Evolutionary conservation across 495 filamentous ascomycete species (phyloP).

Genomic region (Beverwykella pulmonaria): DNA sequence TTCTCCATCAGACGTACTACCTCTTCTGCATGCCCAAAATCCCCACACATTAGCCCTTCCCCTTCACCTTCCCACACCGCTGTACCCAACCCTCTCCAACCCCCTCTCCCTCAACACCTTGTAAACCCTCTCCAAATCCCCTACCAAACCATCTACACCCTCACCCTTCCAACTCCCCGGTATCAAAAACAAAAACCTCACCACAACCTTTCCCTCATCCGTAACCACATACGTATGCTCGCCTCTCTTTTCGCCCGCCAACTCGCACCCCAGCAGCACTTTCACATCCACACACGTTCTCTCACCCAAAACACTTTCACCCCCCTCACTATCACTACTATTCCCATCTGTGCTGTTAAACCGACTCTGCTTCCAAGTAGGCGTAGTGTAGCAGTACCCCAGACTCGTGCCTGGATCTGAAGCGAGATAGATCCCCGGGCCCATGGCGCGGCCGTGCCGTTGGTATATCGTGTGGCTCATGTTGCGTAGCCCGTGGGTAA

Average conservation of each 20-base stretch:
- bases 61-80: too few relatives aligned
- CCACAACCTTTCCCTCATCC: constrained; percentile 21
- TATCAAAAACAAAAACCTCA: constrained; percentile 19
- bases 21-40: too few relatives aligned
- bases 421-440: constrained; percentile 22
- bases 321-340: neutral
- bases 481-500: constrained; percentile 11
- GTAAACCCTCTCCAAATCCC: constrained; percentile 7
- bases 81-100: neutral
- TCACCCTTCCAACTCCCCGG: neutral
- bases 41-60: too few relatives aligned
- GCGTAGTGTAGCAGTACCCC: neutral
- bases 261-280: constrained; percentile 23
- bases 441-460: constrained; percentile 3
- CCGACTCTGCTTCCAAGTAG: neutral
- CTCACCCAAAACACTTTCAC: too few relatives aligned
- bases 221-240: constrained; percentile 8
- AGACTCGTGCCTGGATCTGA: neutral
- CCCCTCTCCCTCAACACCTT: constrained; percentile 6
- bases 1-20: too few relatives aligned
- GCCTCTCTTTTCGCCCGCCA: neutral
- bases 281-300: too few relatives aligned
- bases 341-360: too few relatives aligned
- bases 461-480: constrained; percentile 20
- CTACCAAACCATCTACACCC: neutral